Evolutionary conservation across 2,329 filamentous ascomycete species (phyloP).

Genomic region (Colletotrichum cereale): DNA sequence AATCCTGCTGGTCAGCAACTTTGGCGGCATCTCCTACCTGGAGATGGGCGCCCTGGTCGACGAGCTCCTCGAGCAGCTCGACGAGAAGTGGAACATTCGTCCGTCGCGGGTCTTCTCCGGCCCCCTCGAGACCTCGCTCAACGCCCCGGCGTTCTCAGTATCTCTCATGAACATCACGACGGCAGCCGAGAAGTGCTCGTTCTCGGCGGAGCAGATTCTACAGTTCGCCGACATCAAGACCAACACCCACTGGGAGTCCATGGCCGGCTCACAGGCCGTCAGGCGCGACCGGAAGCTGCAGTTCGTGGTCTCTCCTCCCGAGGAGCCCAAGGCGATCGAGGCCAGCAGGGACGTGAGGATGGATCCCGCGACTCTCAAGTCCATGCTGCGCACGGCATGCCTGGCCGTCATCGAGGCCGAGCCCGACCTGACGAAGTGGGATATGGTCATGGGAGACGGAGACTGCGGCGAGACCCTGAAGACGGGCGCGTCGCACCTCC

Average conservation of each 20-base stretch:
- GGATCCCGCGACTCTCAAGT: constrained; percentile 65
- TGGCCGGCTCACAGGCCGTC: constrained; percentile 59
- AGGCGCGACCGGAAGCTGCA: constrained; percentile 56
- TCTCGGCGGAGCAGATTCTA: constrained; percentile 67
- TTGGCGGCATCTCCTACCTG: constrained; percentile 69
- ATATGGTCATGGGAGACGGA: constrained; percentile 74
- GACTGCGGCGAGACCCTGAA: constrained; percentile 75
- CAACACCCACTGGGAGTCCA: constrained; percentile 67
- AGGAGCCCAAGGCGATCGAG: constrained; percentile 53
- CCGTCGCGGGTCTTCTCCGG: constrained; percentile 70
- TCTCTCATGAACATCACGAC: constrained; percentile 72
- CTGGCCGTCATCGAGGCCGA: constrained; percentile 67
- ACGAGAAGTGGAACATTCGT: constrained; percentile 59
- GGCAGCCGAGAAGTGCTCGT: constrained; percentile 58
- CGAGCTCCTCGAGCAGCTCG: constrained; percentile 65
- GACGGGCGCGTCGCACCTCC: constrained; percentile 61
- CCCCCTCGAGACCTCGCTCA: constrained; percentile 78
- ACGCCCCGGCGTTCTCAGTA: constrained; percentile 78
- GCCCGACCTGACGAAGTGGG: constrained; percentile 72
- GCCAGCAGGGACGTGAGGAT: constrained; percentile 60
- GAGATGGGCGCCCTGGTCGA: constrained; percentile 68
- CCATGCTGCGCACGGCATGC: constrained; percentile 67
- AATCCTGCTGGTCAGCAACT: constrained; percentile 69
- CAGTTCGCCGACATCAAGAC: constrained; percentile 74
- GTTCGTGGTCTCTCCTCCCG: constrained; percentile 53